phyloP scores from a whole-genome alignment of 2,329 filamentous ascomycete species.

The Biscogniauxia marginata region DNA sequence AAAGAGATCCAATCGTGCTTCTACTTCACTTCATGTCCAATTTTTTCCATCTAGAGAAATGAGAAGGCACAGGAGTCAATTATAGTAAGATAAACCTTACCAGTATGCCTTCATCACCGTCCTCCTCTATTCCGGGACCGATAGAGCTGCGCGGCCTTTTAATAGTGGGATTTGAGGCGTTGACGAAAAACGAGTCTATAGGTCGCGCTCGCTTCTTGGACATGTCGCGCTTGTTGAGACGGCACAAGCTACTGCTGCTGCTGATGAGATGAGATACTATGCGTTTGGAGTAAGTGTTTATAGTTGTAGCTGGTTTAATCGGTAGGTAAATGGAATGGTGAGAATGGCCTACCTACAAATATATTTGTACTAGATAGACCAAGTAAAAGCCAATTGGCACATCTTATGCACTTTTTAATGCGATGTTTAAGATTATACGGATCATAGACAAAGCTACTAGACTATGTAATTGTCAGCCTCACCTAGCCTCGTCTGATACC shows the following conservation, averaged over 20 bases:
- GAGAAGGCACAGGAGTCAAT: too few species aligned
- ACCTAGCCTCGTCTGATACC: background rate
- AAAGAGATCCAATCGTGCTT: too few species aligned
- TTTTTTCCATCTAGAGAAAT: background rate
- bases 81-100: too few species aligned
- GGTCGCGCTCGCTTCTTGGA: slow-evolving; percentile 63
- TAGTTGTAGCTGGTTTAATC: background rate
- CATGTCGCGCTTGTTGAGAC: slow-evolving; percentile 22
- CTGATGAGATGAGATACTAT: too few species aligned
- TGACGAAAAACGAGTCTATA: slow-evolving; percentile 65
- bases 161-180: slow-evolving; percentile 36
- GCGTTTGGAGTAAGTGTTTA: too few species aligned
- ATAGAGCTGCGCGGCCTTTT: slow-evolving; percentile 36
- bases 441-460: too few species aligned
- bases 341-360: background rate
- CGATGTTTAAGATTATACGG: background rate
- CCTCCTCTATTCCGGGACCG: slow-evolving; percentile 29
- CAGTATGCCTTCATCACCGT: background rate
- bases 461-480: background rate
- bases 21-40: background rate
- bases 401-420: background rate
- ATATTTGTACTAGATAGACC: background rate
- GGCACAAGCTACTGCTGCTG: background rate
- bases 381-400: background rate
- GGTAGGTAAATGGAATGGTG: background rate